phyloP scores from a whole-genome alignment of 345 rosid species.

The Ceriops decandra region DNA sequence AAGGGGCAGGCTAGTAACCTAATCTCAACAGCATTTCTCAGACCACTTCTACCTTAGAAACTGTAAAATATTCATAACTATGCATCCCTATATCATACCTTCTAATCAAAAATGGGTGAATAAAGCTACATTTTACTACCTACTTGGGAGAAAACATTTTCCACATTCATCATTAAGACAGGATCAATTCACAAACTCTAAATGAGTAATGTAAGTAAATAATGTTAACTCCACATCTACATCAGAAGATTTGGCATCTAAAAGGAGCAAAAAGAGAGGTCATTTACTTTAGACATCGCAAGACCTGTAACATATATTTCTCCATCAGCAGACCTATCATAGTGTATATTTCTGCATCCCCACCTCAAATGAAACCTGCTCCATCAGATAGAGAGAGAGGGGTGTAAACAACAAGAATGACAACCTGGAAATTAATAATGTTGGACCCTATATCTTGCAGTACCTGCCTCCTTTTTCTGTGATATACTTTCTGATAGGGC shows the following conservation, averaged over 20 bases:
- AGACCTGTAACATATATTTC: constrained; percentile 73
- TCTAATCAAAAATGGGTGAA: no score
- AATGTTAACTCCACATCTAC: not conserved
- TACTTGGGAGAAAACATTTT: no score
- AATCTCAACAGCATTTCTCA: no score
- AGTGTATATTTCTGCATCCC: constrained; percentile 93
- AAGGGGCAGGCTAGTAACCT: no score
- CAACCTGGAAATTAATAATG: not conserved
- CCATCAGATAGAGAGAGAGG: constrained; percentile 19
- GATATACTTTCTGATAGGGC: constrained; percentile 88
- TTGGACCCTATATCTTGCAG: constrained; percentile 1
- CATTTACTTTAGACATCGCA: constrained; percentile 76
- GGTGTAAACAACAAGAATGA: constrained; percentile 3
- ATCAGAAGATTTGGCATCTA: constrained; percentile 3
- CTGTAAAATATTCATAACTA: no score
- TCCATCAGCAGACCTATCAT: constrained; percentile 57
- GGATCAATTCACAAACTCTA: not conserved
- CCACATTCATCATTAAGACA: not conserved
- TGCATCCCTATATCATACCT: no score
- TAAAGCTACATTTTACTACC: no score
- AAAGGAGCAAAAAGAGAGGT: constrained; percentile 10
- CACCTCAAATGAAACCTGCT: constrained; percentile 96
- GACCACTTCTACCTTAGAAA: no score
- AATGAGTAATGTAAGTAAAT: not conserved
- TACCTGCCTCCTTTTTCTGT: constrained; percentile 88